Percentiles rank a stretch among this genome's conserved stretches.
Evolutionary conservation across 1,139 yeast genomes (phyloP).

Genomic region (Candida pseudoviswanathii): DNA sequence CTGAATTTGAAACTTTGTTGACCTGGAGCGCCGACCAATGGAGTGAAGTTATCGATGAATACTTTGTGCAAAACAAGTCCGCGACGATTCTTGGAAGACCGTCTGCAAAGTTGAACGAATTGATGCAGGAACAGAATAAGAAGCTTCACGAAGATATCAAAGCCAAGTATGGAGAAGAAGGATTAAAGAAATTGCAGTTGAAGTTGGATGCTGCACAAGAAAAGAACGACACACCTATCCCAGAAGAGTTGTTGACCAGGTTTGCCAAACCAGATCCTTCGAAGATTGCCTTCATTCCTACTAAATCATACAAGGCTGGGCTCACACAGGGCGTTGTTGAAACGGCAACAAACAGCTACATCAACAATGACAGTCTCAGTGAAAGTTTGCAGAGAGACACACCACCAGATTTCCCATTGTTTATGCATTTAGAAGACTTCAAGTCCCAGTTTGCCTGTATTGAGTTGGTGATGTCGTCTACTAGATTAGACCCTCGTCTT

Average conservation of each 20-base stretch:
- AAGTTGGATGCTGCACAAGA: conserved; percentile 62
- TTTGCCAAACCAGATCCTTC: conserved; percentile 78
- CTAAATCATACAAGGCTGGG: conserved; percentile 62
- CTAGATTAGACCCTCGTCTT: conserved; percentile 55
- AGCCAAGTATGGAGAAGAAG: conserved; percentile 54
- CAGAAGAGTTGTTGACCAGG: conserved; percentile 58
- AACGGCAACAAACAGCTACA: conserved; percentile 17
- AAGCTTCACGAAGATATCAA: conserved; percentile 52
- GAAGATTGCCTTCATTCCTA: conserved; percentile 69
- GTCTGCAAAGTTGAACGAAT: conserved; percentile 60
- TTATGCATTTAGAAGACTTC: conserved; percentile 77
- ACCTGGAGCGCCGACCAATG: conserved; percentile 71
- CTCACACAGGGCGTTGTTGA: conserved; percentile 23
- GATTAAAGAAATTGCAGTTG: conserved; percentile 54
- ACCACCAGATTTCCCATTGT: conserved; percentile 61
- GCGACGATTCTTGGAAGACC: conserved; percentile 78
- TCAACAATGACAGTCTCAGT: conserved; percentile 27
- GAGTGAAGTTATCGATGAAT: conserved; percentile 54
- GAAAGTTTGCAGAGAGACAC: conserved; percentile 36
- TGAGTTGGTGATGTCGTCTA: conserved; percentile 64
- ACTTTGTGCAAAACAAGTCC: conserved; percentile 67
- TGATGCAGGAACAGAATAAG: conserved; percentile 53
- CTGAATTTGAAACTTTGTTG: conserved; percentile 60
- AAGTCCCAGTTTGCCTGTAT: conserved; percentile 81
- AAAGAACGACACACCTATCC: conserved; percentile 74